Evolutionary conservation across 2,329 filamentous ascomycete species (phyloP), one percentile per base, ranked within the genome.

Genomic region (Colletotrichum spaethianum): DNA sequence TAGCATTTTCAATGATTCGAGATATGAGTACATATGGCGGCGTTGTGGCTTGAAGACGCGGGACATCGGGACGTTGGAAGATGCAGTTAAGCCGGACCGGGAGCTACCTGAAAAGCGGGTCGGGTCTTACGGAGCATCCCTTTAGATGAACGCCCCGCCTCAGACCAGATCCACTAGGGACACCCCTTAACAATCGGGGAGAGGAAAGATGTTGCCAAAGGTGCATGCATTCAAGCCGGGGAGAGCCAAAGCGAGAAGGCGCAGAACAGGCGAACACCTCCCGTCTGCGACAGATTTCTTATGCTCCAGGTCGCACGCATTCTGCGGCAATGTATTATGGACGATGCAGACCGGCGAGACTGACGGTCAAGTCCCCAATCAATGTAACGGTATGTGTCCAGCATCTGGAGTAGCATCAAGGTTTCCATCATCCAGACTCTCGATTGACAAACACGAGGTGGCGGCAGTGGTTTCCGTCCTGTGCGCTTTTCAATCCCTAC

Each of bases 381-480:
- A 53, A n/a, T 33, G 56, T 31, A n/a, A n/a, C n/a, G n/a, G n/a
- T 36, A 18, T 50, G 46, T 50, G 23, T 63, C 18, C 33, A 53
- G 26, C 52, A 33, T 63, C 36, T 1, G 28, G 40, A 46, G 63
- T 65, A 23, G 52, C 55, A 31, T 59, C 28, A 50, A 46, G 14
- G 55, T 66, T 50, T 42, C 42, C 40, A 40, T 57, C 53, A 36
- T 59, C 63, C 53, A 59, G 33, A 52, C 63, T 66, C 50, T 67
- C 44, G 55, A 67, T 52, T 26, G 60, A 59, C 46, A 38, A 12
- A 65, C 44, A 64, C 66, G 52, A 23, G 66, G 36, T 46, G 66
- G 57, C 38, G 20, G 46, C 48, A 20, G 31, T 23, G 20, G 20
- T n/a, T 42, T 36, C 38, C 20, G 11, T 8, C 26, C 20, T 36